Evolutionary conservation across 2,329 filamentous ascomycete genomes (phyloP).

Genomic region (Monosporascus sp.): DNA sequence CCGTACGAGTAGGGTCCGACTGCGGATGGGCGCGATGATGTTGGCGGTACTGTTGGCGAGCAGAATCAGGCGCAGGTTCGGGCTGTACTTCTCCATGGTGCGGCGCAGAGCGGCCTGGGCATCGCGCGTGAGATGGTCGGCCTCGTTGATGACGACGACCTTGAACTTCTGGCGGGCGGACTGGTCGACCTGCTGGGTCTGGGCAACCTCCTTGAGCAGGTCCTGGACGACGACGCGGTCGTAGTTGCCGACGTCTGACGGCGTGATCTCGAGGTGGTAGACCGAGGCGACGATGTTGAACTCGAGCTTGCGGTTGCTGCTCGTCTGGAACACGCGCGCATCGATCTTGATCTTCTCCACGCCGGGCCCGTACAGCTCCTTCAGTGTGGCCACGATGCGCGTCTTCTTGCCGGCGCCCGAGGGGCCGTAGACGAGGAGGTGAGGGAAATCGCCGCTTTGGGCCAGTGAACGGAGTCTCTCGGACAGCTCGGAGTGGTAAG

Average conservation of each 20-base stretch:
- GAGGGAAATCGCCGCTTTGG: conserved; percentile 94
- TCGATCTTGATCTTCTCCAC: conserved; percentile 99
- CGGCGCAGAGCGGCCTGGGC: conserved; percentile 90
- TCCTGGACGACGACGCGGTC: conserved; percentile 96
- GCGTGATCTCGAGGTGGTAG: conserved; percentile 97
- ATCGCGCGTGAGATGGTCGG: conserved; percentile 88
- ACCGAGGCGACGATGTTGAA: conserved; percentile 98
- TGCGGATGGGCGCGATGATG: conserved; percentile 97
- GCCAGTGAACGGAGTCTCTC: conserved; percentile 81
- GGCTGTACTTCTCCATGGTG: conserved; percentile 99
- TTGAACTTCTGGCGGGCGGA: conserved; percentile 91
- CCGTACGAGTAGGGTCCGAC: conserved; percentile 82
- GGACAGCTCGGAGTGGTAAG: conserved; percentile 86
- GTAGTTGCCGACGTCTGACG: conserved; percentile 92
- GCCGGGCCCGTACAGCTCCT: conserved; percentile 89
- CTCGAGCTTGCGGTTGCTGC: conserved; percentile 92
- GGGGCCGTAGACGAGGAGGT: conserved; percentile 93
- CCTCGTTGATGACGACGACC: conserved; percentile 98
- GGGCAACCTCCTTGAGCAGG: conserved; percentile 92
- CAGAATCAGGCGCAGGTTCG: conserved; percentile 85
- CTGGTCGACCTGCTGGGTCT: conserved; percentile 97
- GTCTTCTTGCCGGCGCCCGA: conserved; percentile 98
- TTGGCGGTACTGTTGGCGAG: conserved; percentile 95
- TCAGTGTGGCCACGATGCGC: conserved; percentile 87
- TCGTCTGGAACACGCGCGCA: conserved; percentile 92